Evolutionary conservation across 2,329 filamentous ascomycete species (phyloP).

Genomic region (Endothia cerciana): DNA sequence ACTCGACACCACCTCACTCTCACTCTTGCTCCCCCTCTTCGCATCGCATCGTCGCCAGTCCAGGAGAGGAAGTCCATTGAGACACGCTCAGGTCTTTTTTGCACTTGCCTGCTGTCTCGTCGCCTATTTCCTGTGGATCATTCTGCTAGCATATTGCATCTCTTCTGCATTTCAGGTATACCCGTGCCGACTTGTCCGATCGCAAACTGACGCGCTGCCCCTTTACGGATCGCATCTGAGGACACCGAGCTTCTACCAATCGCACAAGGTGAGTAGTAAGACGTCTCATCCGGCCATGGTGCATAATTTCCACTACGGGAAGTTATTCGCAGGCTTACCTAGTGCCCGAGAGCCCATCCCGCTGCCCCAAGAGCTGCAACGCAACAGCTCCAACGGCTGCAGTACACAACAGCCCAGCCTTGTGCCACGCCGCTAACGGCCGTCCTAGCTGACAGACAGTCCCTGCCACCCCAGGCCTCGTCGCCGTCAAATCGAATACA

Average conservation of each 20-base stretch:
- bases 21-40: conserved; percentile 19
- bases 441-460: conserved; percentile 12
- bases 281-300: background rate
- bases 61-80: conserved; percentile 20
- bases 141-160: conserved; percentile 10
- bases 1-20: conserved; percentile 12
- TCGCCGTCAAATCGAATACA: background rate
- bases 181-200: conserved; percentile 7
- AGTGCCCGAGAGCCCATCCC: background rate
- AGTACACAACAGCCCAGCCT: conserved; percentile 18
- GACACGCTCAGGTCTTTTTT: conserved; percentile 14
- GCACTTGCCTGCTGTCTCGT: conserved; percentile 23
- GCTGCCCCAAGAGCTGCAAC: conserved; percentile 5
- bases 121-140: conserved; percentile 10
- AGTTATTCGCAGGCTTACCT: background rate
- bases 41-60: background rate
- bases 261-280: conserved; percentile 8
- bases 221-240: conserved; percentile 16
- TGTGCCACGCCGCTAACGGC: conserved; percentile 20
- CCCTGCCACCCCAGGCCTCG: conserved; percentile 1
- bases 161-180: conserved; percentile 1
- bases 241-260: conserved; percentile 5
- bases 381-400: background rate
- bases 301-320: background rate
- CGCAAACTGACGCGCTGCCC: conserved; percentile 20